A percentile compares a stretch with the other conserved stretches of the same genome.
phyloP scores from a whole-genome alignment of 2,329 filamentous ascomycete species.

The Colletotrichum tropicale region DNA sequence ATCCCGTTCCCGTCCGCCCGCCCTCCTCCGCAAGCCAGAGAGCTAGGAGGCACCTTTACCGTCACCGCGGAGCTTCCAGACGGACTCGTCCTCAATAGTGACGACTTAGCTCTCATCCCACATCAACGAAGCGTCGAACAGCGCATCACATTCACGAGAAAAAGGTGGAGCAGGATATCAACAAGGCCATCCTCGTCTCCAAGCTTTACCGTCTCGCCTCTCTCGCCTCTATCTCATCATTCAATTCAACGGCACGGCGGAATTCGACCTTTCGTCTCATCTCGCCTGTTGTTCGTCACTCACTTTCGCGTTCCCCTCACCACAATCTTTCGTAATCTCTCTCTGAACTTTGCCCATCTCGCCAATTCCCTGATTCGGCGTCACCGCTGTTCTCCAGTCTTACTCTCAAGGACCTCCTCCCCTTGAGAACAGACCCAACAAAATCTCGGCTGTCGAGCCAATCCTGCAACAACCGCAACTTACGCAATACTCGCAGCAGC shows the following conservation, averaged over 20 bases:
- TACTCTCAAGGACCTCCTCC: background rate
- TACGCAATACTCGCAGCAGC: background rate
- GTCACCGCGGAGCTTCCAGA: background rate
- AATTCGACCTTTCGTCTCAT: background rate
- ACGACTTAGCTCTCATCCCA: background rate
- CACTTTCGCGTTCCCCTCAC: background rate
- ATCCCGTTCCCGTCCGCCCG: background rate
- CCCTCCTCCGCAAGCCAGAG: background rate
- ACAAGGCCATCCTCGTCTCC: slow-evolving; percentile 3
- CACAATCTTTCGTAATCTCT: background rate
- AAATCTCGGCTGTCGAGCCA: background rate
- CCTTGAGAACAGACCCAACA: background rate
- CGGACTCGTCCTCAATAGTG: background rate
- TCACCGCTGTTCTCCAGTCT: slow-evolving; percentile 7
- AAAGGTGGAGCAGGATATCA: background rate
- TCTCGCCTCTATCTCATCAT: background rate
- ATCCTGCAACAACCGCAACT: background rate
- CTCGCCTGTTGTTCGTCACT: background rate
- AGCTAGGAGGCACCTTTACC: background rate
- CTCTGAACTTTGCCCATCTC: background rate
- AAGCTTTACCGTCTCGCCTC: background rate
- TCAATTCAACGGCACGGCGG: background rate
- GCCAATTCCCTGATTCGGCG: background rate
- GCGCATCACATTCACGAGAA: background rate
- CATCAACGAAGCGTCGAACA: background rate